These are phyloP conservation scores for Mychonastes homosphaera DNA, from an alignment of 139 green algal genomes.

Conservation along the genomic window DNA sequence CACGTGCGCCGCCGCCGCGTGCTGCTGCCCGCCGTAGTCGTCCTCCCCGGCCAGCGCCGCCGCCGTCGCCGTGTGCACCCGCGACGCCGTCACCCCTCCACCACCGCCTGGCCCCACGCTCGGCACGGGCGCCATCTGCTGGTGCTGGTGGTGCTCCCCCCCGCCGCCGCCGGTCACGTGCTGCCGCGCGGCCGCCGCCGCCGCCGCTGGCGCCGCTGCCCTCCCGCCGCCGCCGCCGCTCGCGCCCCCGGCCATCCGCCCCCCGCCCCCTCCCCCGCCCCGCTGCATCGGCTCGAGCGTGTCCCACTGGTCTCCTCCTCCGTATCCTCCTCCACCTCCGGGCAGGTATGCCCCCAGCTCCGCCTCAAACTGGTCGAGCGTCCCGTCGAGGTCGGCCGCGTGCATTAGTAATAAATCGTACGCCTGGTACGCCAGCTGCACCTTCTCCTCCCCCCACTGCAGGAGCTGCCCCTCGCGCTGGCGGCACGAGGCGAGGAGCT, in stretches of 20 bases:
- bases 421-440: slow-evolving; percentile 41
- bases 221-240: background rate
- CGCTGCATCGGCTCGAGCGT: slow-evolving; percentile 12
- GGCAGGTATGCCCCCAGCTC: background rate
- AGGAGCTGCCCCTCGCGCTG: slow-evolving; percentile 27
- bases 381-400: slow-evolving; percentile 37
- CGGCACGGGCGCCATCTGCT: no score
- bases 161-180: no score
- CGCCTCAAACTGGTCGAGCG: slow-evolving; percentile 18
- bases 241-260: background rate
- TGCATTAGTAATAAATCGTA: slow-evolving; percentile 62
- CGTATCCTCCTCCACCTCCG: background rate
- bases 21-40: background rate
- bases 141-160: no score
- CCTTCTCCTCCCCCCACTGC: slow-evolving; percentile 74
- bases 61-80: slow-evolving; percentile 1
- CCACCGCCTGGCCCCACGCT: no score
- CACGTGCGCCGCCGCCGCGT: background rate
- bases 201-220: background rate
- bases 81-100: no score
- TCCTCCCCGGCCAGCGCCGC: background rate
- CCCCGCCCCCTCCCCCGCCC: no score
- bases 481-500: slow-evolving; percentile 1
- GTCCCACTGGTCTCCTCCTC: slow-evolving; percentile 21
- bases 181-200: no score